Conservation (phyloP, 208 protist species). For the Leishmania braziliensis region DNA sequence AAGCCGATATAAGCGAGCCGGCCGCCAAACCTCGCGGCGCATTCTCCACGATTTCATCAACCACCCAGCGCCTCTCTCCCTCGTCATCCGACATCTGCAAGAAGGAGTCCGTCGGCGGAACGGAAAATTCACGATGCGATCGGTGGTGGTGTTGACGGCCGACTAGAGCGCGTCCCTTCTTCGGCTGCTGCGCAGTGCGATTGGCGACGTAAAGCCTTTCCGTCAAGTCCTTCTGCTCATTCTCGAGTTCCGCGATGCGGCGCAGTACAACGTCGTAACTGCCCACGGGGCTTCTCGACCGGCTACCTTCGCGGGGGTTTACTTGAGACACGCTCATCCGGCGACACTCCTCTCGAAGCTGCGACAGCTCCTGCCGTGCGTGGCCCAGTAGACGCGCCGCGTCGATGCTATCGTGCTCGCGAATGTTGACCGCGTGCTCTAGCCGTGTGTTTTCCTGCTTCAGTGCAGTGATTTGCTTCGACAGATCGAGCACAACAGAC, state of each 20-base stretch:
- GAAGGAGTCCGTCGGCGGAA: not conserved
- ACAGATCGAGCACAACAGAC: conserved; percentile 22
- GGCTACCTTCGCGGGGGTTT: conserved; percentile 18
- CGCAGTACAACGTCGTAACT: conserved; percentile 2
- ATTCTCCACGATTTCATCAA: not conserved
- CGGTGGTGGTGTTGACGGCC: not conserved
- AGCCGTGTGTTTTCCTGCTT: conserved; percentile 26
- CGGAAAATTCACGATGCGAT: not conserved
- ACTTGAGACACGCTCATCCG: conserved; percentile 13
- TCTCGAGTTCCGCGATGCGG: conserved; percentile 19
- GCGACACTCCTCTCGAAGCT: conserved; percentile 13
- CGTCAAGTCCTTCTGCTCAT: conserved; percentile 7
- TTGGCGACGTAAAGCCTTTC: conserved; percentile 8
- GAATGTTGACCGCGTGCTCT: conserved; percentile 17
- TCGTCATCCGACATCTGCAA: not conserved
- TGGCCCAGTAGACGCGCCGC: conserved; percentile 18
- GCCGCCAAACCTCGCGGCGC: not conserved
- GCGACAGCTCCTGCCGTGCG: conserved; percentile 12
- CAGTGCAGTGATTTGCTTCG: conserved; percentile 28
- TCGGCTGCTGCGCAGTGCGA: not conserved
- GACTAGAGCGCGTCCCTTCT: too few species aligned
- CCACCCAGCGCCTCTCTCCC: not conserved
- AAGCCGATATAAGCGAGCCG: too few species aligned
- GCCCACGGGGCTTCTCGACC: not conserved
- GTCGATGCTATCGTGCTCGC: conserved; percentile 22